Percentiles rank a stretch among this genome's conserved stretches.
These are phyloP conservation scores for Cladosporium austrohemisphaericum DNA, from an alignment of 2,329 filamentous ascomycete genomes.

Conservation along the genomic window DNA sequence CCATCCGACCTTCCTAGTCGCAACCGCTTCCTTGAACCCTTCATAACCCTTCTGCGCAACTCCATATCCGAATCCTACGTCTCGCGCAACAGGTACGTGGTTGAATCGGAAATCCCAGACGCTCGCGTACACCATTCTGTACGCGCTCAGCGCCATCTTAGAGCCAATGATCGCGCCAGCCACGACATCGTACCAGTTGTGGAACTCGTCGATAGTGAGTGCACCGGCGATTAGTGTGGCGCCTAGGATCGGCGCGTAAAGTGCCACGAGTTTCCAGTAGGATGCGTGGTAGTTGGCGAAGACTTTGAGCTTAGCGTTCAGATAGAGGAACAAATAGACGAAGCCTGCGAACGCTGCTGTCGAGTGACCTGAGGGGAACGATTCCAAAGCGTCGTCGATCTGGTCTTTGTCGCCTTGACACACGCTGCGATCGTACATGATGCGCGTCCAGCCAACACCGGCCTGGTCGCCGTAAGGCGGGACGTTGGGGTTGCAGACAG, in stretches of 20 bases:
- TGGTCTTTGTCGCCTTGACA: constrained; percentile 63
- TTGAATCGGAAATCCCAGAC: constrained; percentile 67
- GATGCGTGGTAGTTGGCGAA: constrained; percentile 68
- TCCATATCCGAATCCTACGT: constrained; percentile 51
- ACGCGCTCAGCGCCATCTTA: constrained; percentile 60
- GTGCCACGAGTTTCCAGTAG: constrained; percentile 67
- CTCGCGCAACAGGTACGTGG: constrained; percentile 62
- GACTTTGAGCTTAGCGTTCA: constrained; percentile 75
- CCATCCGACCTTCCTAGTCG: constrained; percentile 60
- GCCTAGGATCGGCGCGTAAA: constrained; percentile 64
- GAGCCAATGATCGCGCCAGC: constrained; percentile 64
- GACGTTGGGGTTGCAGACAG: constrained; percentile 63
- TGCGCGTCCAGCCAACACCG: constrained; percentile 52
- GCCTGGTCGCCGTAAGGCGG: constrained; percentile 39
- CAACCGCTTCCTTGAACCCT: constrained; percentile 53
- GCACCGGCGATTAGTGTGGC: constrained; percentile 66
- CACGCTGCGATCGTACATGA: constrained; percentile 67
- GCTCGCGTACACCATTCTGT: constrained; percentile 64
- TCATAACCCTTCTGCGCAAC: constrained; percentile 37
- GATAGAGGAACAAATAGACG: constrained; percentile 66
- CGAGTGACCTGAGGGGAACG: constrained; percentile 70
- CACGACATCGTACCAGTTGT: constrained; percentile 73
- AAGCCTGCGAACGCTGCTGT: constrained; percentile 71
- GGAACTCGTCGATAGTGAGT: constrained; percentile 67
- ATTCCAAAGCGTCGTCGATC: constrained; percentile 67